Evolutionary conservation across 805 yeast genomes (phyloP), one percentile per base, ranked within the genome.

Genomic region (Danielia reshetovae): DNA sequence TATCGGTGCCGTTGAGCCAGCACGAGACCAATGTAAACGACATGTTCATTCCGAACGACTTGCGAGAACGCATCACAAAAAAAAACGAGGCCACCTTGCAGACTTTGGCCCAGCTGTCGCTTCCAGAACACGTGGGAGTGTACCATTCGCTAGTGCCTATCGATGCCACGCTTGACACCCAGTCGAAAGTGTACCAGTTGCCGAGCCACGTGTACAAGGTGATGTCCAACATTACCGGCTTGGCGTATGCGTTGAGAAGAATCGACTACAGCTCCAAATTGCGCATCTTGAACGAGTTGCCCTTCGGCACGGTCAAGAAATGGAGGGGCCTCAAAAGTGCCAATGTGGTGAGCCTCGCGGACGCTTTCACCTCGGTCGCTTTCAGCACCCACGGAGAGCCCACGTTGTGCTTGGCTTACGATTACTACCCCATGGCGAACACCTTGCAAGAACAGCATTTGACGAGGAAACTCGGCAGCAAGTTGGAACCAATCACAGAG

Each of bases 71-170:
- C 2, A 65, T 90, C 27, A 81, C 79, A 39, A 70, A 72, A 45
- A 85, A 79, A 48, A 85, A 85, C 56, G 93, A 84, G 54, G 94
- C 94, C 7, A 74, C 89, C 3, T 67, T 86, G 42, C 87, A 84
- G 54, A 71, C 77, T 3, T 63, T 87, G 26, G 69, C 75, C 35
- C 52, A 55, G 24, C 57, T 62, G 36, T 57, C 56, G 34, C 51
- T 67, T 24, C 73, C 97, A 0, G 84, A 81, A 24, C 74, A 76
- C 72, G 74, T 51, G 57, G 80, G 35, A 59, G 67, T 41, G 54
- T 89, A 50, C 88, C 95, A 86, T 59, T 81, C 93, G 14, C 68
- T 90, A 38, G 88, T 81, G 19, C 96, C 96, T 3, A 68, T 90
- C 27, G 96, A 87, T 55, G 61, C 29, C 48, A 44, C 55, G 3